Percentiles rank a stretch among this genome's conserved stretches.
Evolutionary conservation across 2,329 filamentous ascomycete genomes (phyloP).

Genomic region (Clarireedia monteithiana): DNA sequence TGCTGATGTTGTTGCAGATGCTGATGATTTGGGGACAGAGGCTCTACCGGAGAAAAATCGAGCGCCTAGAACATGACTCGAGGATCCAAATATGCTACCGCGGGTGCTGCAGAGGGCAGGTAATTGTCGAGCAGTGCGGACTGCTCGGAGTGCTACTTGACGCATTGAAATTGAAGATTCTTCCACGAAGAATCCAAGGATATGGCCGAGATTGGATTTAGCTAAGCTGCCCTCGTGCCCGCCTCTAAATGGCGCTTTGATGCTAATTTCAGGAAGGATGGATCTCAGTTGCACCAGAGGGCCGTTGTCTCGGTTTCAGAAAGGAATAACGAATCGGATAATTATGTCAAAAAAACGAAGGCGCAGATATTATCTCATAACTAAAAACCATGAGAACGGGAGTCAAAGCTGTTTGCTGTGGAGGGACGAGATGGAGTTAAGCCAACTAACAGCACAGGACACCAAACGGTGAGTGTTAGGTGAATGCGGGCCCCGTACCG

Average conservation of each 20-base stretch:
- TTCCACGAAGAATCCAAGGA: not conserved
- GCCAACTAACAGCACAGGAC: not conserved
- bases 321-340: not conserved
- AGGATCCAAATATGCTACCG: slow-evolving; percentile 34
- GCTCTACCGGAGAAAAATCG: slow-evolving; percentile 34
- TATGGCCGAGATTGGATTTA: not conserved
- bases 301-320: not conserved
- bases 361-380: not conserved
- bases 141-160: slow-evolving; percentile 60
- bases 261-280: not conserved
- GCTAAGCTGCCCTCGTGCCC: slow-evolving; percentile 4
- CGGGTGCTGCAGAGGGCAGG: slow-evolving; percentile 49
- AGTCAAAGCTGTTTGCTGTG: not conserved
- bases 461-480: not conserved
- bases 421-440: not conserved
- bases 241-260: slow-evolving; percentile 3
- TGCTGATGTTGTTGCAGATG: slow-evolving; percentile 20
- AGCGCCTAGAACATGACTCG: slow-evolving; percentile 37
- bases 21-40: slow-evolving; percentile 4
- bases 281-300: too few relatives aligned
- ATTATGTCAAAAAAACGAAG: not conserved
- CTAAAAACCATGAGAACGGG: not conserved
- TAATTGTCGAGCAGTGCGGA: slow-evolving; percentile 59
- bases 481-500: not conserved
- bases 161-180: slow-evolving; percentile 50